phyloP scores from a whole-genome alignment of 2,329 filamentous ascomycete species.

The Microdochium paspali region DNA sequence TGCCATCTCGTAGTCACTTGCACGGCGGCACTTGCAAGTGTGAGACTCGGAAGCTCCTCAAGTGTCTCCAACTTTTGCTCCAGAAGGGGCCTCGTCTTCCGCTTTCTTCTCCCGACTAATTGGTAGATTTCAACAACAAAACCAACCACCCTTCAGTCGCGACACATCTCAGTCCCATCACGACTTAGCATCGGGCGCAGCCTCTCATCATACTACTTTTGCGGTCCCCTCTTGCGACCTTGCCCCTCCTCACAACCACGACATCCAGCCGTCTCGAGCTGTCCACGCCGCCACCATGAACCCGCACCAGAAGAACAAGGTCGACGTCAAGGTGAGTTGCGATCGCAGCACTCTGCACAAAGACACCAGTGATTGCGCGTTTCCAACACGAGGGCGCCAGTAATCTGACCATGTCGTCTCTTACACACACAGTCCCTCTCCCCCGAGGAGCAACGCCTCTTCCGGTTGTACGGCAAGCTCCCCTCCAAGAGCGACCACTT shows the following conservation, averaged over 20 bases:
- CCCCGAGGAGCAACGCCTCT: slow-evolving; percentile 90
- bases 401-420: slow-evolving; percentile 9
- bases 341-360: slow-evolving; percentile 6
- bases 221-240: neutral
- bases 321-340: slow-evolving; percentile 80
- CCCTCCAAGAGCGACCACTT: slow-evolving; percentile 93
- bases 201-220: neutral
- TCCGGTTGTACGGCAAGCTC: slow-evolving; percentile 95
- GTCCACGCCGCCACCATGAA: slow-evolving; percentile 57
- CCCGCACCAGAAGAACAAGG: slow-evolving; percentile 96
- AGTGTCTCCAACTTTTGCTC: neutral
- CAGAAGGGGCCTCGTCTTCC: neutral
- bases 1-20: neutral
- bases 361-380: slow-evolving; percentile 5
- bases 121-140: too few species aligned
- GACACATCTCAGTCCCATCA: too few species aligned
- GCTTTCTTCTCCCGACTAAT: neutral
- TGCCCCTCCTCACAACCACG: neutral
- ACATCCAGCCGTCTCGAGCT: neutral
- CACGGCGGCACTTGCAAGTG: too few species aligned
- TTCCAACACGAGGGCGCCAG: slow-evolving; percentile 5
- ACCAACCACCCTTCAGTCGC: too few species aligned
- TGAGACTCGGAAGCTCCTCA: neutral
- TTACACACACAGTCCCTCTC: slow-evolving; percentile 61
- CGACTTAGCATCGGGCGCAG: too few species aligned